These are phyloP conservation scores for Saksenaea oblongispora DNA, from an alignment of 371 early-diverging fungal genomes.

Conservation along the genomic window DNA sequence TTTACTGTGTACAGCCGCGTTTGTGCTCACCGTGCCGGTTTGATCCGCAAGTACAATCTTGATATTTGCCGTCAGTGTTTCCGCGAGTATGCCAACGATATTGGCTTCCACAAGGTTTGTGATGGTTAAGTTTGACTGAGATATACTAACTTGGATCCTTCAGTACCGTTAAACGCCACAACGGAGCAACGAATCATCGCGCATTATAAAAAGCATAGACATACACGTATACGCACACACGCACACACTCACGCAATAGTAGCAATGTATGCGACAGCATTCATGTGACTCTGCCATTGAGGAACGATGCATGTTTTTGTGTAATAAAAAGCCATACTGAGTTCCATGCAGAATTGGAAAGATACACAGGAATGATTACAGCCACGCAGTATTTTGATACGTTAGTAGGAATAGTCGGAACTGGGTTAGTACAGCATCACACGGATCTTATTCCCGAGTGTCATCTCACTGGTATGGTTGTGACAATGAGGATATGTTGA, in stretches of 20 bases:
- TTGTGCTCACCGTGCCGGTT: conserved; percentile 96
- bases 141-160: not conserved
- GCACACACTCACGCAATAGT: not conserved
- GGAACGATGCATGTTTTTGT: not conserved
- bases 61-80: conserved; percentile 99
- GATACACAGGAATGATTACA: no score
- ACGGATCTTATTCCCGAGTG: no score
- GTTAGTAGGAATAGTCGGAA: no score
- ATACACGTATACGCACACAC: not conserved
- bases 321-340: not conserved
- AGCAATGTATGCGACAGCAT: not conserved
- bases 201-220: not conserved
- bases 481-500: no score
- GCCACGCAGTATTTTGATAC: no score
- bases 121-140: not conserved
- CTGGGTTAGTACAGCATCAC: no score
- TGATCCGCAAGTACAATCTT: conserved; percentile 98
- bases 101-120: conserved; percentile 94
- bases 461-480: no score
- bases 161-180: not conserved
- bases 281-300: not conserved
- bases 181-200: not conserved
- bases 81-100: conserved; percentile 96
- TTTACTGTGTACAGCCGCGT: conserved; percentile 72
- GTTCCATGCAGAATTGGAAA: not conserved